Evolutionary conservation across 345 rosid genomes (phyloP), one percentile per base, ranked within the genome.

Genomic region (Physaria fendleri): DNA sequence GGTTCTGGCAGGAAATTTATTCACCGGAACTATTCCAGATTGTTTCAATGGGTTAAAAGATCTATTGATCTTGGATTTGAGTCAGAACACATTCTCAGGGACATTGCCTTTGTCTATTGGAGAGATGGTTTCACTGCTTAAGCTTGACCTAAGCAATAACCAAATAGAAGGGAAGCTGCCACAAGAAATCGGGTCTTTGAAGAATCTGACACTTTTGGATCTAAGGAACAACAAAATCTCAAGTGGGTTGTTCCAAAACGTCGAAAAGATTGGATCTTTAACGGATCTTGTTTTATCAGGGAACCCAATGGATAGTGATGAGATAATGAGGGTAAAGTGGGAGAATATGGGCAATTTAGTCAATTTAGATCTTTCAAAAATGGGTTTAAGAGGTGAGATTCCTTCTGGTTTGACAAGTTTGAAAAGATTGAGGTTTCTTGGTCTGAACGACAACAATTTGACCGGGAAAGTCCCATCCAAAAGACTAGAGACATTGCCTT

Each of bases 91-190:
- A 34, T 67, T 92, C 9, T 84, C 87, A 1, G 95, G 95, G 40
- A 35, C 68, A 14, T 53, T 88, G 59, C 90, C 96, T 46, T 49
- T 9, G 13, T 41, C 79, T 49, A 28, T 88, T 11, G 84, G 88
- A 21, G 72, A 66, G 3, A 20, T 92, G 84, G 69, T 66, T 32
- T 81, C 93, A 15, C 73, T 92, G 32, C 69, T 92, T 72, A 92
- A 92, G 77, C 87, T 92, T 62, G 96, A 88, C 69, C 29, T 85
- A 55, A 85, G 96, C 69, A 69, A 73, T 69, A 88, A 92, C 55
- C 71, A 49, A 11, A 61, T 86, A 22, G 68, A 72, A 50, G 95
- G 98, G 7, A 48, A 54, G 38, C 41, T 84, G 34, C 87, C 92
- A 0, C 45, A 11, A 45, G 84, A 68, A 39, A 48, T 81, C 6